Percentiles rank a stretch among this genome's conserved stretches.
phyloP scores from a whole-genome alignment of 495 filamentous ascomycete genomes.

The Penicillium canescens region DNA sequence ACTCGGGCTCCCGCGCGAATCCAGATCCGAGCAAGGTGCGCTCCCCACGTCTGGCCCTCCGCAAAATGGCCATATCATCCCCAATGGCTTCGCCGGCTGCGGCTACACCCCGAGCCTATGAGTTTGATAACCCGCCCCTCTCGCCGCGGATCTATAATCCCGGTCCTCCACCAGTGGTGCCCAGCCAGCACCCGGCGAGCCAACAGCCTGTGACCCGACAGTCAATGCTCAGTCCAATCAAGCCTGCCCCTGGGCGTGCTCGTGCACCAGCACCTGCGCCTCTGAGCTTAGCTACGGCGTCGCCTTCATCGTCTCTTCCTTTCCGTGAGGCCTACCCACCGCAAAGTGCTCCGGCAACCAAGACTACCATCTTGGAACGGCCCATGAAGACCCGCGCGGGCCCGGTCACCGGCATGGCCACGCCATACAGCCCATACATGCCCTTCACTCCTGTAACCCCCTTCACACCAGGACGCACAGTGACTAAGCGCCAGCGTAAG shows the following conservation, averaged over 20 bases:
- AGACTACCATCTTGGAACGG: constrained; percentile 77
- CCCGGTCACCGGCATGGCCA: constrained; percentile 75
- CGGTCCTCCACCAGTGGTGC: constrained; percentile 51
- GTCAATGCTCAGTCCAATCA: constrained; percentile 5
- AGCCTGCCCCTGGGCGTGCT: constrained; percentile 19
- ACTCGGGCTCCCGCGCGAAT: constrained; percentile 57
- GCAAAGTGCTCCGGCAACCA: constrained; percentile 63
- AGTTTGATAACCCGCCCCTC: constrained; percentile 53
- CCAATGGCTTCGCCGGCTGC: constrained; percentile 55
- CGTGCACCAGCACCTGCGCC: constrained; percentile 39
- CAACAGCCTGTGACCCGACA: too few species aligned
- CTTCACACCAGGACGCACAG: constrained; percentile 74
- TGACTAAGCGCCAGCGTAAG: constrained; percentile 75
- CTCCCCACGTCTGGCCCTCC: constrained; percentile 52
- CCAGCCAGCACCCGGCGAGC: constrained; percentile 18
- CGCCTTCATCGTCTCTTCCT: constrained; percentile 48
- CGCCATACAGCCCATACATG: constrained; percentile 89
- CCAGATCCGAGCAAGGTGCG: constrained; percentile 49
- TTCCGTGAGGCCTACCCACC: constrained; percentile 55
- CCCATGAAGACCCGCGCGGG: constrained; percentile 52
- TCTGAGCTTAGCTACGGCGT: constrained; percentile 35
- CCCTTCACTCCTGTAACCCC: constrained; percentile 87
- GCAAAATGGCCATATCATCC: constrained; percentile 58
- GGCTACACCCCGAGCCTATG: constrained; percentile 37
- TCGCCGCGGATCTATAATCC: constrained; percentile 60